Evolutionary conservation across 768 basidiomycete species (phyloP).

Genomic region (Rhodotorula kratochvilovae): DNA sequence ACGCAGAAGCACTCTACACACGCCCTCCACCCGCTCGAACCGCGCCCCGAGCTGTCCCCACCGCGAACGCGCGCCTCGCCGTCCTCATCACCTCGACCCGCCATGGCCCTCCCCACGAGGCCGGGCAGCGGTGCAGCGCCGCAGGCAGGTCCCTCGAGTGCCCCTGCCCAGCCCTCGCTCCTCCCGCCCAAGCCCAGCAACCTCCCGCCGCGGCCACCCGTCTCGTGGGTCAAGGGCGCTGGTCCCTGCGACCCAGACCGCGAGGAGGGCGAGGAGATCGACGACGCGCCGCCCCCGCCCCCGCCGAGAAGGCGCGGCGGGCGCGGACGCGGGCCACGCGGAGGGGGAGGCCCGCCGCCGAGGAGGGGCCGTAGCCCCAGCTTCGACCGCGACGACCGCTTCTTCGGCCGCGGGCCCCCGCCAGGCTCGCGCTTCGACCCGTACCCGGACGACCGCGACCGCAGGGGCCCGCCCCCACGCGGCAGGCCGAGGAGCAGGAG

Average conservation of each 20-base stretch:
- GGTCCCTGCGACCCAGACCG: slow-evolving; percentile 4
- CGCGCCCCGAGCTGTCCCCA: too few species aligned
- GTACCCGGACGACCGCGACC: not conserved
- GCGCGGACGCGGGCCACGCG: not conserved
- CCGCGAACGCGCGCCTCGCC: too few species aligned
- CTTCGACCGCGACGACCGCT: slow-evolving; percentile 9
- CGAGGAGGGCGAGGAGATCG: slow-evolving; percentile 35
- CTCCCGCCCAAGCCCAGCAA: slow-evolving; percentile 24
- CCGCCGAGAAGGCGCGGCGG: not conserved
- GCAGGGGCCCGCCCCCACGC: not conserved
- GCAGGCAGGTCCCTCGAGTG: not conserved
- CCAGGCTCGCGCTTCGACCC: slow-evolving; percentile 1
- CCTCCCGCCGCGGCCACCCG: slow-evolving; percentile 11
- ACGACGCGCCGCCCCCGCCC: not conserved
- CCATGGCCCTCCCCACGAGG: not conserved
- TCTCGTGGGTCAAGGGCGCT: not conserved
- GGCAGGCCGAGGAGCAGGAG: slow-evolving; percentile 14
- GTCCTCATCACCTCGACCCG: too few species aligned
- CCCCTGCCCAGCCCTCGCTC: not conserved
- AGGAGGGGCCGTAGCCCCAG: slow-evolving; percentile 7
- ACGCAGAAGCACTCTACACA: too few species aligned
- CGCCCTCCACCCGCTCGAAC: too few species aligned
- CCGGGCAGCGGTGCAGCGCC: not conserved
- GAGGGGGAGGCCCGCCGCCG: not conserved
- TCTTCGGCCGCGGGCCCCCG: not conserved